Conservation (phyloP, 768 basidiomycete genomes). For the Suillus variegatus region DNA sequence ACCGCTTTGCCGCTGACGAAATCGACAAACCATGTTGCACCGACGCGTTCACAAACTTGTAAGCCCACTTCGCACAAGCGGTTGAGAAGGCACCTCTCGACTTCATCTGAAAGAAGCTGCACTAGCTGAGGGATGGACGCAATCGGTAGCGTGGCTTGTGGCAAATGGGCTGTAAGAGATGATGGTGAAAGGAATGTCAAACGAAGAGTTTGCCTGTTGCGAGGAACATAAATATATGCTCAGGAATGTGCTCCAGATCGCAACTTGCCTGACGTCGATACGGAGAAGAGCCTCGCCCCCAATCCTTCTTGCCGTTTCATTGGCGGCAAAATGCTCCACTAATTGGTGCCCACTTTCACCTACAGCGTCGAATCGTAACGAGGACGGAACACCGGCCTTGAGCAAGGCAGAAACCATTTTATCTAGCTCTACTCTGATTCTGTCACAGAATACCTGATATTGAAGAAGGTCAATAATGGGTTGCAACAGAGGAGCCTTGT, state of each 20-base stretch:
- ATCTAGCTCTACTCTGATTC: constrained; percentile 59
- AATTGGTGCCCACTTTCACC: constrained; percentile 68
- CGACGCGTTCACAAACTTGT: constrained; percentile 48
- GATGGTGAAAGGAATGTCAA: constrained; percentile 80
- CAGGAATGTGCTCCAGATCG: background rate
- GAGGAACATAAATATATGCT: background rate
- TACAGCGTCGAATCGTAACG: constrained; percentile 60
- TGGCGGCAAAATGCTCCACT: constrained; percentile 45
- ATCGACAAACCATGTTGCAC: constrained; percentile 79
- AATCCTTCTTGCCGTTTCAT: constrained; percentile 42
- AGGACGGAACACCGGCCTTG: constrained; percentile 54
- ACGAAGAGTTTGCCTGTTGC: constrained; percentile 69
- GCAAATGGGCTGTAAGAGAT: constrained; percentile 71
- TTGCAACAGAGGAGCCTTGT: constrained; percentile 58
- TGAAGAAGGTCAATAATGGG: constrained; percentile 80
- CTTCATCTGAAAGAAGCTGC: constrained; percentile 76
- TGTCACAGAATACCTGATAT: constrained; percentile 72
- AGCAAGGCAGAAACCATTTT: constrained; percentile 50
- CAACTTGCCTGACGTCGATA: constrained; percentile 62
- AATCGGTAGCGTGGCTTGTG: constrained; percentile 75
- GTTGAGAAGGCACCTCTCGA: constrained; percentile 67
- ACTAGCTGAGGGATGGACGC: constrained; percentile 76
- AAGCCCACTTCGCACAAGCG: constrained; percentile 70
- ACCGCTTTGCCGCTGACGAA: constrained; percentile 60
- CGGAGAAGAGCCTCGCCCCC: constrained; percentile 75